Conservation (phyloP, 2,329 filamentous ascomycete species). For the Rhexocercosporidium sp. region DNA sequence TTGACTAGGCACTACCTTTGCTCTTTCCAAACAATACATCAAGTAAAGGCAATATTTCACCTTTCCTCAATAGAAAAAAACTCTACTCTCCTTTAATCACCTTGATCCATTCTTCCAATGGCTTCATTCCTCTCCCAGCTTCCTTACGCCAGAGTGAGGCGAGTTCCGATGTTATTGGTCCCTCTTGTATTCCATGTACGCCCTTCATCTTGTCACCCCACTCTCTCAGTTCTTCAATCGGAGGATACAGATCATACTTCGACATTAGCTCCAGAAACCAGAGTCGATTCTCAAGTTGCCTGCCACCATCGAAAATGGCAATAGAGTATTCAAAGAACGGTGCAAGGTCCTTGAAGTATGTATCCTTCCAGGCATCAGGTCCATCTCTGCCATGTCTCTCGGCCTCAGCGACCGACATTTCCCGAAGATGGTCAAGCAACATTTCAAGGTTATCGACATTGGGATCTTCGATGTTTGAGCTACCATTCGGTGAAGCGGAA, state of each 20-base stretch:
- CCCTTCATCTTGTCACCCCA: background rate
- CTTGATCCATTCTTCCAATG: background rate
- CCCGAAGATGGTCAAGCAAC: background rate
- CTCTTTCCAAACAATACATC: no score
- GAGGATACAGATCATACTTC: background rate
- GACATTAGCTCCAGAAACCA: background rate
- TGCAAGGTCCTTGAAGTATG: background rate
- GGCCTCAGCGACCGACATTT: no score
- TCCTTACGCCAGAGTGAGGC: background rate
- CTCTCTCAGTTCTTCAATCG: background rate
- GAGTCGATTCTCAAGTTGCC: conserved; percentile 1
- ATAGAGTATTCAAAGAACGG: background rate
- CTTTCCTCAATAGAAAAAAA: no score
- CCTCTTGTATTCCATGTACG: background rate
- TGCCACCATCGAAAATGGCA: background rate
- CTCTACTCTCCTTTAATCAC: background rate
- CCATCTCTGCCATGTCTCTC: background rate
- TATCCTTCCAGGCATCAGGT: background rate
- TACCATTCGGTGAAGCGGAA: background rate
- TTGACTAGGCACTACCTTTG: no score
- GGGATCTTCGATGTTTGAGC: background rate
- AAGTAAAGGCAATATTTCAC: no score
- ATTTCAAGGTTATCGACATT: background rate
- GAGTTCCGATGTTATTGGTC: background rate
- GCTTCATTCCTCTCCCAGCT: background rate